These are phyloP conservation scores for Fusarium paranaense DNA, from an alignment of 2,329 filamentous ascomycete genomes.

Conservation along the genomic window DNA sequence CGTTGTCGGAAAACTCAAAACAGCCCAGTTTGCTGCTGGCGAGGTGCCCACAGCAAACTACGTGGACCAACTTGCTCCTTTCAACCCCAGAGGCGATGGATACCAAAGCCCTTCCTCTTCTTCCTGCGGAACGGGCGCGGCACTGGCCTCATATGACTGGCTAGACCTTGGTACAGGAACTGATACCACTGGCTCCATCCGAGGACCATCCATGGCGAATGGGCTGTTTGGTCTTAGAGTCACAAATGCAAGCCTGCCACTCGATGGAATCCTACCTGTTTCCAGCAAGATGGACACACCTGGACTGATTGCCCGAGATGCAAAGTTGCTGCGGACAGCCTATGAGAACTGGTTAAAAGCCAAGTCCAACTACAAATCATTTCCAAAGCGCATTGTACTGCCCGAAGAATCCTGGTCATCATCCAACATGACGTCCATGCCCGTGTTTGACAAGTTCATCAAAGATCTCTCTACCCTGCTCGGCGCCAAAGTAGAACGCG, in stretches of 20 bases:
- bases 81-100: slow-evolving; percentile 60
- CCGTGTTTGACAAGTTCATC: not conserved
- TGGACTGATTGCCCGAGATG: not conserved
- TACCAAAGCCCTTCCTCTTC: slow-evolving; percentile 59
- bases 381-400: not conserved
- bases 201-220: slow-evolving; percentile 56
- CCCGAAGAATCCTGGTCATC: not conserved
- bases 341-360: not conserved
- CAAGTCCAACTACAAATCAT: slow-evolving; percentile 1
- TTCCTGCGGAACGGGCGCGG: slow-evolving; percentile 45
- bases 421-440: not conserved
- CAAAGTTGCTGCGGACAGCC: not conserved
- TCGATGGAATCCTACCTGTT: not conserved
- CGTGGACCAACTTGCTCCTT: slow-evolving; percentile 53
- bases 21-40: slow-evolving; percentile 5
- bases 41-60: slow-evolving; percentile 54
- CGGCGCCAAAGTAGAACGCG: not conserved
- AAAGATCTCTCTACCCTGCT: not conserved
- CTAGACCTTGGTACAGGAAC: slow-evolving; percentile 57
- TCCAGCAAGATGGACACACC: not conserved
- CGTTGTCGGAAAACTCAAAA: slow-evolving; percentile 10
- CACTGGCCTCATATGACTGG: slow-evolving; percentile 55
- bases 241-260: slow-evolving; percentile 2
- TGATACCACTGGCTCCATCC: slow-evolving; percentile 60
- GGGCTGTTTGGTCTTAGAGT: slow-evolving; percentile 61